phyloP scores from a whole-genome alignment of 257 asterid species.

The Mitragyna speciosa region DNA sequence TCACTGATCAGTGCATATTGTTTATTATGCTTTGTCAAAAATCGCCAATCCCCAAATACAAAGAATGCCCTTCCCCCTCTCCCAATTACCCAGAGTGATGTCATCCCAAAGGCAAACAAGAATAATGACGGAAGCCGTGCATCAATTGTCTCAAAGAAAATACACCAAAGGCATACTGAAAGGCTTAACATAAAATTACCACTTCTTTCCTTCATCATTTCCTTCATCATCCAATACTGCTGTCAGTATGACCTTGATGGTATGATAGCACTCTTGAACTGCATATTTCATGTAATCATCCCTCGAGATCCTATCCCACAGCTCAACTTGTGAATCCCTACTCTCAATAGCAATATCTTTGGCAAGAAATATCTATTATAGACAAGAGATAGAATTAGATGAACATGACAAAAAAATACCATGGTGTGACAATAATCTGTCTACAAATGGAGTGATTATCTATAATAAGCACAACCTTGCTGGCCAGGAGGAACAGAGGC shows the following conservation, averaged over 20 bases:
- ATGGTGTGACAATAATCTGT: neutral
- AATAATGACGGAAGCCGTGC: neutral
- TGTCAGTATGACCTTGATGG: conserved; percentile 63
- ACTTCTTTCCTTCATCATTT: conserved; percentile 81
- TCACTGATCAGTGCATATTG: neutral
- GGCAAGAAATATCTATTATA: conserved; percentile 72
- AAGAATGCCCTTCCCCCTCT: neutral
- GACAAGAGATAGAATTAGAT: neutral
- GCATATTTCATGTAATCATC: conserved; percentile 98
- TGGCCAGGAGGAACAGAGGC: conserved; percentile 94
- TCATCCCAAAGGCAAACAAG: neutral
- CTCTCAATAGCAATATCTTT: conserved; percentile 86
- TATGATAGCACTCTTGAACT: conserved; percentile 77
- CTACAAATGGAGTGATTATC: neutral
- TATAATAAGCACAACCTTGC: conserved; percentile 60
- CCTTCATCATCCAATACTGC: conserved; percentile 76
- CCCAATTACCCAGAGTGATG: neutral
- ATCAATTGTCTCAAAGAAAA: neutral
- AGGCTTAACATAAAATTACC: conserved; percentile 43
- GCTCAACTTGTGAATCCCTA: conserved; percentile 79
- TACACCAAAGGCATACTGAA: neutral
- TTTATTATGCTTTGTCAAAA: neutral
- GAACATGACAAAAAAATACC: neutral
- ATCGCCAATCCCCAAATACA: neutral
- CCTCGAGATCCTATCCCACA: conserved; percentile 90